Conservation (phyloP, 345 rosid genomes). For the Gossypium bickii region DNA sequence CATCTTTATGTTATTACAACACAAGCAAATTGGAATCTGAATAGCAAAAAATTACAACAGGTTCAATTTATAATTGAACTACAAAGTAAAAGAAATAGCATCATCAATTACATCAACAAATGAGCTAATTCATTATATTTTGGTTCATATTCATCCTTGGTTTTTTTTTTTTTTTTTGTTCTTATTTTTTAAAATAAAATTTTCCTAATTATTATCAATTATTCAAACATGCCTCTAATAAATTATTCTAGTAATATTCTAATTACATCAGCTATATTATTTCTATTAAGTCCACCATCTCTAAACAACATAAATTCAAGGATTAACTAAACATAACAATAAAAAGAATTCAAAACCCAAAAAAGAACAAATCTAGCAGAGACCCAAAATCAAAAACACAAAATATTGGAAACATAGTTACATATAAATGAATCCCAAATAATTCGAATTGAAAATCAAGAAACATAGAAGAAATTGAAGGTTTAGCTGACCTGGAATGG, state of each 20-base stretch:
- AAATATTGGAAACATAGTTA: neutral
- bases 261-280: neutral
- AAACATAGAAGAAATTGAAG: neutral
- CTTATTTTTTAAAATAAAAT: neutral
- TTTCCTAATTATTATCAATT: neutral
- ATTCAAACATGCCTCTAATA: neutral
- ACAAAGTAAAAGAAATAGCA: neutral
- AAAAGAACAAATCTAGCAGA: neutral
- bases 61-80: neutral
- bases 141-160: too few relatives aligned
- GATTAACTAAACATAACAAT: neutral
- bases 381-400: neutral
- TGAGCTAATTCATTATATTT: too few relatives aligned
- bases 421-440: neutral
- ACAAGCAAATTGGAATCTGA: neutral
- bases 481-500: neutral
- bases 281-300: neutral
- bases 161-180: too few relatives aligned
- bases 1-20: slow-evolving; percentile 12
- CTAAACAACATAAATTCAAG: neutral
- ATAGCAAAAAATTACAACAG: neutral
- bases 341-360: neutral
- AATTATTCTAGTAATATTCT: neutral
- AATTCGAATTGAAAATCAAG: neutral
- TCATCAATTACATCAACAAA: neutral